Conservation (phyloP, 1,284 basidiomycete genomes). For the Rhodotorula sp. region DNA sequence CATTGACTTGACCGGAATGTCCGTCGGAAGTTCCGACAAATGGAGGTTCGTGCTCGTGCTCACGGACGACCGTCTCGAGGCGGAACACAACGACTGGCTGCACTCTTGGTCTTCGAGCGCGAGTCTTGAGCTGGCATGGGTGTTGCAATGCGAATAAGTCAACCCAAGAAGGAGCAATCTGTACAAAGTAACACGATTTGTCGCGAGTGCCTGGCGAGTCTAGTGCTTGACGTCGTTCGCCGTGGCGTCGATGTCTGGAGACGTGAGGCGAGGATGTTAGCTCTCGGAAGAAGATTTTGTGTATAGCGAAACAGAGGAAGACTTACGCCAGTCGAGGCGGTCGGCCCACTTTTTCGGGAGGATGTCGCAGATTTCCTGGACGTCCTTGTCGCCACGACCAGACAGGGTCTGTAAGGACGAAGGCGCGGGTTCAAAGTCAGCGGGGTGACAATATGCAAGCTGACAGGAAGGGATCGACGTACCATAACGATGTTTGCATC, state of each 20-base stretch:
- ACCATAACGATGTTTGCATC: slow-evolving; percentile 81
- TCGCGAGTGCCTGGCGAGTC: background rate
- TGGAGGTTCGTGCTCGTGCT: too few species aligned
- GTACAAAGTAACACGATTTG: background rate
- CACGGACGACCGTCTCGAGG: too few species aligned
- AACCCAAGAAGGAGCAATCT: background rate
- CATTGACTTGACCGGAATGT: too few species aligned
- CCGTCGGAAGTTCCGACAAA: too few species aligned
- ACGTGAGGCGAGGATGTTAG: background rate
- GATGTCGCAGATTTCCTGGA: slow-evolving; percentile 52
- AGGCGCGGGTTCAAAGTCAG: too few species aligned
- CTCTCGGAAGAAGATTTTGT: background rate
- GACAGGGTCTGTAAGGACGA: slow-evolving; percentile 65
- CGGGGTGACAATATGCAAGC: rapidly evolving
- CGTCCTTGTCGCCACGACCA: slow-evolving; percentile 91
- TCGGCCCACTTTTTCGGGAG: slow-evolving; percentile 73
- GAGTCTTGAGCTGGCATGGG: too few species aligned
- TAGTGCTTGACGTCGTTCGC: slow-evolving; percentile 16
- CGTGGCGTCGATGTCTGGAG: slow-evolving; percentile 23
- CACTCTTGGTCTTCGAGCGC: too few species aligned
- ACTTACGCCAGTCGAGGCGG: slow-evolving; percentile 68
- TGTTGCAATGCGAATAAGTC: too few species aligned
- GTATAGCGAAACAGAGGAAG: background rate
- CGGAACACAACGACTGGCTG: too few species aligned
- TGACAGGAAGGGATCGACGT: slow-evolving; percentile 47